These are phyloP conservation scores for Posidonia oceanica DNA, from an alignment of 116 monocot genomes.

Conservation along the genomic window DNA sequence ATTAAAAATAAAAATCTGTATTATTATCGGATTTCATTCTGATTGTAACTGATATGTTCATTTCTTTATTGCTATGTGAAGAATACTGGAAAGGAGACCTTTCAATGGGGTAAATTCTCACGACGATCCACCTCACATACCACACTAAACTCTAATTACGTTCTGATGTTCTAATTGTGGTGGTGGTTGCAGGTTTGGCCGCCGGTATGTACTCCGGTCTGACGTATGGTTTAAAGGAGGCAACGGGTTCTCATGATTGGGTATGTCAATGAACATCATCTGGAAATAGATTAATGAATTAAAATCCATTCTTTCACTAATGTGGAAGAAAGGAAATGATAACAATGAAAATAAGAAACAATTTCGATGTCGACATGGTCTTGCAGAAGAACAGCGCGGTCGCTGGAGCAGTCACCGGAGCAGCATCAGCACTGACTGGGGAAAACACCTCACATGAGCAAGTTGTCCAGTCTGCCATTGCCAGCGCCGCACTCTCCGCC, in stretches of 20 bases:
- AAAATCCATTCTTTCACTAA: no score
- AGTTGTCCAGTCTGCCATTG: slow-evolving; percentile 63
- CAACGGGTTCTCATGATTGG: slow-evolving; percentile 78
- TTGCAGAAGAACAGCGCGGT: slow-evolving; percentile 78
- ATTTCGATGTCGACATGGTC: no score
- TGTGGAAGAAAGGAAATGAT: no score
- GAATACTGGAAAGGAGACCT: no score
- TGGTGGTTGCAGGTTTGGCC: slow-evolving; percentile 41
- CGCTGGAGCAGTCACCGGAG: slow-evolving; percentile 79
- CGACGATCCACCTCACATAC: no score
- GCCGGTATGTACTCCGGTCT: slow-evolving; percentile 80
- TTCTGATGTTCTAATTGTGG: neutral
- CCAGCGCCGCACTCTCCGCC: slow-evolving; percentile 70
- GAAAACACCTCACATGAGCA: slow-evolving; percentile 54
- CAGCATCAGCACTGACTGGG: slow-evolving; percentile 52
- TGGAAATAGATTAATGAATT: neutral
- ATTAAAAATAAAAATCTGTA: no score
- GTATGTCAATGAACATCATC: slow-evolving; percentile 16
- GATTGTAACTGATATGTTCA: no score
- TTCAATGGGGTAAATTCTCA: no score
- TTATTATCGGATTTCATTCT: no score
- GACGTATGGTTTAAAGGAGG: slow-evolving; percentile 77
- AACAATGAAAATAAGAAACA: no score
- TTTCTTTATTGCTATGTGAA: no score
- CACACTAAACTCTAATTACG: no score